Conservation (phyloP, 768 basidiomycete genomes). For the Macrolepiota albuminosa region DNA sequence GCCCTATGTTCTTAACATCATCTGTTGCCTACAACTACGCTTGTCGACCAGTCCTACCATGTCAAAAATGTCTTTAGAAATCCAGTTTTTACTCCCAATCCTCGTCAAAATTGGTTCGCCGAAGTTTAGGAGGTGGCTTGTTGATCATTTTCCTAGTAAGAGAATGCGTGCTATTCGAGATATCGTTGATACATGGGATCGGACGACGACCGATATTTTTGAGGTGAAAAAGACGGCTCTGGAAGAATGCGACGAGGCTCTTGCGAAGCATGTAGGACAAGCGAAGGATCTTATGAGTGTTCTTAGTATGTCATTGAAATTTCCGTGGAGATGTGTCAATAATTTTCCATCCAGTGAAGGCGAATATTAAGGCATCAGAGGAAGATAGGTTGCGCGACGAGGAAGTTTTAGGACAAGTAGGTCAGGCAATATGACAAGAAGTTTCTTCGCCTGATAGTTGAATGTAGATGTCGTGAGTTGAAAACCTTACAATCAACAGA, state of each 20-base stretch:
- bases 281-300: not conserved
- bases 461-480: not conserved
- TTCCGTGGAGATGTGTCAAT: not conserved
- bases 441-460: not conserved
- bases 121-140: constrained; percentile 11
- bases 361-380: constrained; percentile 14
- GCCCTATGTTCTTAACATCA: not conserved
- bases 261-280: not conserved
- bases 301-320: not conserved
- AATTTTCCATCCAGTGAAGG: not conserved
- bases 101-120: constrained; percentile 12
- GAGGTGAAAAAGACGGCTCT: not conserved
- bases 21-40: not conserved
- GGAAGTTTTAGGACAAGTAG: not conserved
- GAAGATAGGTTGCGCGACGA: constrained; percentile 6
- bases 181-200: constrained; percentile 7
- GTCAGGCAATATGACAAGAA: not conserved
- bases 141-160: constrained; percentile 8
- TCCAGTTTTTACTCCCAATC: not conserved
- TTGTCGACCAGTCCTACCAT: not conserved
- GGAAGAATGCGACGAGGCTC: not conserved
- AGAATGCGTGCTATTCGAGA: constrained; percentile 1
- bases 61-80: not conserved
- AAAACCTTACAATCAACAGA: not conserved
- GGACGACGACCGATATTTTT: not conserved